A percentile compares a stretch with the other conserved stretches of the same genome.
Conservation (phyloP, 129 eudicot species). For the Saposhnikovia divaricata region DNA sequence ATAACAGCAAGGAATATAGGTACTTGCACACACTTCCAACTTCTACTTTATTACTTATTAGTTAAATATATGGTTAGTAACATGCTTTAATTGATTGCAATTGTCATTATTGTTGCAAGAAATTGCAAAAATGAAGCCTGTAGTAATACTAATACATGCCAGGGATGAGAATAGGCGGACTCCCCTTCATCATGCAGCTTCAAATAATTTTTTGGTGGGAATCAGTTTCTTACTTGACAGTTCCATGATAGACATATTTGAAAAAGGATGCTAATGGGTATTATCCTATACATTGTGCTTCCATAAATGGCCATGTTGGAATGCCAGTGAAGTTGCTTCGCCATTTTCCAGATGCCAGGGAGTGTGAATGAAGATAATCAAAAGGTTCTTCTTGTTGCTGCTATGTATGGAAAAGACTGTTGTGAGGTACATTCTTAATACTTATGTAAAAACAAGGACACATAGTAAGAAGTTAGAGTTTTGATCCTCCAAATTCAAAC, state of each 20-base stretch:
- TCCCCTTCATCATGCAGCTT: slow-evolving; percentile 32
- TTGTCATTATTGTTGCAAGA: not conserved
- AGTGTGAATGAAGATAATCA: slow-evolving; percentile 22
- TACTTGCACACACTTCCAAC: not conserved
- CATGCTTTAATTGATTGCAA: not conserved
- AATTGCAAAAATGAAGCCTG: not conserved
- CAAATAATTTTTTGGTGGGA: slow-evolving; percentile 24
- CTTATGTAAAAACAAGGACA: not conserved
- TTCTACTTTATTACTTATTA: no score
- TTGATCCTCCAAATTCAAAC: no score
- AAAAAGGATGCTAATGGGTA: slow-evolving; percentile 21
- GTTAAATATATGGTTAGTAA: not conserved
- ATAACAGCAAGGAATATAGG: slow-evolving; percentile 23
- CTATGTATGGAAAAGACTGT: slow-evolving; percentile 27
- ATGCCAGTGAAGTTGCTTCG: slow-evolving; percentile 26
- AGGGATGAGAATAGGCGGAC: slow-evolving; percentile 12
- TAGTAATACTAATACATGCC: not conserved
- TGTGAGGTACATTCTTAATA: slow-evolving; percentile 24
- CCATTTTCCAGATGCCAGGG: slow-evolving; percentile 23
- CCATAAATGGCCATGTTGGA: slow-evolving; percentile 15
- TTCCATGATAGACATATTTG: not conserved
- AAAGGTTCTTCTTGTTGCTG: slow-evolving; percentile 37
- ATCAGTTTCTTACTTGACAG: slow-evolving; percentile 25
- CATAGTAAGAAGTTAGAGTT: no score
- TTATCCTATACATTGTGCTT: slow-evolving; percentile 26